Conservation (phyloP, 1,284 basidiomycete species). For the Athelia sp. region DNA sequence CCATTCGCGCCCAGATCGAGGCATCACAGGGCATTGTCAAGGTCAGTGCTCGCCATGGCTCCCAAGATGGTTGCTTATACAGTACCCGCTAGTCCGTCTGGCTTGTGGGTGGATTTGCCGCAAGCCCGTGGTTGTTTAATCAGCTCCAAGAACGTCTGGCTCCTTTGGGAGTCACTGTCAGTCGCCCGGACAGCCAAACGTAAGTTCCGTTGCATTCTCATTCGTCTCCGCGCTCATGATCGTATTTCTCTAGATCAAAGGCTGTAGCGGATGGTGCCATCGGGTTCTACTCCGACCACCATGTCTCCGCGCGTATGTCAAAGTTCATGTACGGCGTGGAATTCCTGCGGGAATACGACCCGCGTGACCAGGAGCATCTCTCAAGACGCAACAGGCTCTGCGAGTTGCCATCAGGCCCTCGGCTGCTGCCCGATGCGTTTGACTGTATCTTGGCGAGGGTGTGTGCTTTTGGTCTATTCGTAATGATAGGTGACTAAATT, state of each 20-base stretch:
- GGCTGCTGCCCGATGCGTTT: constrained; percentile 69
- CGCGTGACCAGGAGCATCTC: constrained; percentile 59
- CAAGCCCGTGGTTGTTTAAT: constrained; percentile 71
- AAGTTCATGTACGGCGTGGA: constrained; percentile 80
- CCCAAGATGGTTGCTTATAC: constrained; percentile 1
- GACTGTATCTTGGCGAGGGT: constrained; percentile 72
- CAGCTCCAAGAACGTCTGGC: constrained; percentile 65
- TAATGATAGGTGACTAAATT: constrained; percentile 3
- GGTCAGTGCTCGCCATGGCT: constrained; percentile 26
- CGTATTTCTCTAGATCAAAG: constrained; percentile 49
- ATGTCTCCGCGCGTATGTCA: constrained; percentile 71
- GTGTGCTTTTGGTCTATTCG: constrained; percentile 16
- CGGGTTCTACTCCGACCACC: constrained; percentile 78
- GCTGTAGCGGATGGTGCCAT: constrained; percentile 78
- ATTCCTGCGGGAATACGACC: constrained; percentile 63
- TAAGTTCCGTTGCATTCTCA: constrained; percentile 25
- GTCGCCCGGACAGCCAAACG: constrained; percentile 74
- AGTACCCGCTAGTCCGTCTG: constrained; percentile 75
- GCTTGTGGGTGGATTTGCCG: constrained; percentile 76
- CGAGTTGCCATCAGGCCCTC: constrained; percentile 71
- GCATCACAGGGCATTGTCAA: constrained; percentile 61
- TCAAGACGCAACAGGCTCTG: constrained; percentile 59
- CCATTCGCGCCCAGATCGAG: constrained; percentile 68
- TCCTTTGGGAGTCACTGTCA: constrained; percentile 53
- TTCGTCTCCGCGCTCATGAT: background rate